Base-by-base conservation (phyloP, 2,329 filamentous ascomycete genomes). In the Aspergillus phoenicis region DNA sequence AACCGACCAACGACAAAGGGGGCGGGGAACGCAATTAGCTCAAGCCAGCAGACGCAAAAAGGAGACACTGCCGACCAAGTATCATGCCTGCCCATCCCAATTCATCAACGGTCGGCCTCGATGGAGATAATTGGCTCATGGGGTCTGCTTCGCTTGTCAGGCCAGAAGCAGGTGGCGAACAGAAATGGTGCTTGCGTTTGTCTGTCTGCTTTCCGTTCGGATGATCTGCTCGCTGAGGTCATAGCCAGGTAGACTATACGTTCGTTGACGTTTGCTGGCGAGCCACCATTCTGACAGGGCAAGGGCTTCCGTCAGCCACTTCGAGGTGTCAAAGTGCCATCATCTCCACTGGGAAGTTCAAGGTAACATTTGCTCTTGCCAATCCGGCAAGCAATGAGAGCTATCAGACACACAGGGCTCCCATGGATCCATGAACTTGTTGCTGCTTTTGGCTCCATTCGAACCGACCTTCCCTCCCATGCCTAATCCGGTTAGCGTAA, bases 221-320 rank as follows among this genome's bases (percentile, higher is more conserved):
- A 56, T 47, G 53, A 56, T 56, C 53, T 56, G 39, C 53, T 56
- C 7, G 53, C 53, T 56, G 53, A 56, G 53, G 53, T 56, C 53
- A 56, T 56, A 56, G 41, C n/a, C 53, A 15, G 53, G 20, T 24
- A 8, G 39, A 33, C 39, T 33, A 17, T 45, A n/a, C 39, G 6
- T 30, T 51, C 47, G 26, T 51, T 51, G 47, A 51, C 47, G 47
- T 51, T 51, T 26, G 47, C 47, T 51, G 26, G 47, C 20, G 8
- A 30, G 8, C 47, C 45, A n/a, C 26, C 47, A 28, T 17, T 51
- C 28, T 51, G 47, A 33, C 47, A 51, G 47, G 47, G 30, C 26
- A 28, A 51, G 47, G 33, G 10, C 4, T 28, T 17, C 26, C 26
- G 47, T 10, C 47, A 51, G 47, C 47, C 47, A 51, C 26, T 51